Evolutionary conservation across 768 basidiomycete species (phyloP).

Genomic region (Suillus subluteus): DNA sequence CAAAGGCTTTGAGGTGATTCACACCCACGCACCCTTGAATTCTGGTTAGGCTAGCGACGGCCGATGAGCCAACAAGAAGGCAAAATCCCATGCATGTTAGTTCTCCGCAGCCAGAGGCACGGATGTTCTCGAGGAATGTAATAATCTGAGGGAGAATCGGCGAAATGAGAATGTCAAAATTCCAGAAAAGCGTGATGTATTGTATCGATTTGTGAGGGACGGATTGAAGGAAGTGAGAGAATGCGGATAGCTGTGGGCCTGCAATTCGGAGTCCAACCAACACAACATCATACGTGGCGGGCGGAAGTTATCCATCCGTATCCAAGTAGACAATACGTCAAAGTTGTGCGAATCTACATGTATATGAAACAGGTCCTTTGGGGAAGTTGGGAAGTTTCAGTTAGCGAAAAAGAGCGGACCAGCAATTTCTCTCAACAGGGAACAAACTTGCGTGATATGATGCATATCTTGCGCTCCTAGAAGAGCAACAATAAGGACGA

Average conservation of each 20-base stretch:
- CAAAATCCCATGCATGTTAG: neutral
- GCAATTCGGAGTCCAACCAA: neutral
- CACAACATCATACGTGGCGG: neutral
- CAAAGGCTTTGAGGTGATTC: neutral
- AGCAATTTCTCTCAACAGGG: neutral
- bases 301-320: neutral
- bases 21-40: neutral
- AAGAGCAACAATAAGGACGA: neutral
- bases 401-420: neutral
- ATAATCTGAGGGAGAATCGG: neutral
- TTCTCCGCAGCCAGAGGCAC: neutral
- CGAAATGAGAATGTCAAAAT: neutral
- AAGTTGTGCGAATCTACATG: neutral
- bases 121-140: neutral
- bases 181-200: neutral
- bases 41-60: neutral
- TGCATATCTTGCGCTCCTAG: neutral
- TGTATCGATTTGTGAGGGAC: no score
- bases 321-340: neutral
- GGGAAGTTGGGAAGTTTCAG: neutral
- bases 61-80: neutral
- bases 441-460: neutral
- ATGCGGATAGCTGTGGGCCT: neutral
- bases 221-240: neutral
- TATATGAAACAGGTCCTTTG: neutral